Conservation (phyloP, 2,329 filamentous ascomycete genomes). For the Thelonectria discophora region DNA sequence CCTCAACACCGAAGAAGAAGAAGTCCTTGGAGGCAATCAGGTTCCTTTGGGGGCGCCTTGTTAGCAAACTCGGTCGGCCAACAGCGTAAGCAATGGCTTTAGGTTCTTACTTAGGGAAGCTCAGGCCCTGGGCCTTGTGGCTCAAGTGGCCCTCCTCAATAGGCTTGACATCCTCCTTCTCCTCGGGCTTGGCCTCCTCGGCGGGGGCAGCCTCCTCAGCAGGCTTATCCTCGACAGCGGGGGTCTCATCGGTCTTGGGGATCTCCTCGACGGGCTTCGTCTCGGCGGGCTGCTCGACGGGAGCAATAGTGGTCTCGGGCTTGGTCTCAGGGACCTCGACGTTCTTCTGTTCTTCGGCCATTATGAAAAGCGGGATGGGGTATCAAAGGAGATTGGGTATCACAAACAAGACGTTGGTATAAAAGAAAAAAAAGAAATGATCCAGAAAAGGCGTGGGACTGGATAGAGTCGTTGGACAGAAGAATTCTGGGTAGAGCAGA, state of each 20-base stretch:
- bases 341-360: slow-evolving; percentile 80
- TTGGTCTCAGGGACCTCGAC: slow-evolving; percentile 66
- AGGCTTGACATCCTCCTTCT: slow-evolving; percentile 68
- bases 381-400: slow-evolving; percentile 59
- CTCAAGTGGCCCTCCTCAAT: slow-evolving; percentile 85
- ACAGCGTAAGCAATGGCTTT: background rate
- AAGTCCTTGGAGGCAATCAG: slow-evolving; percentile 91
- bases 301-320: slow-evolving; percentile 50
- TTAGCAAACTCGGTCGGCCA: slow-evolving; percentile 33
- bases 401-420: slow-evolving; percentile 56
- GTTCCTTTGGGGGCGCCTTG: slow-evolving; percentile 64
- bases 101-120: slow-evolving; percentile 80
- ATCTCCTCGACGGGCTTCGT: slow-evolving; percentile 53
- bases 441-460: slow-evolving; percentile 47
- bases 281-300: slow-evolving; percentile 45
- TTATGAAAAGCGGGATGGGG: slow-evolving; percentile 58
- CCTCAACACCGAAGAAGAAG: slow-evolving; percentile 84
- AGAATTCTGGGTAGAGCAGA: slow-evolving; percentile 46
- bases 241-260: slow-evolving; percentile 47
- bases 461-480: slow-evolving; percentile 43
- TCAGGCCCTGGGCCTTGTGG: slow-evolving; percentile 87
- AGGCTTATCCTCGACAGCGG: slow-evolving; percentile 53
- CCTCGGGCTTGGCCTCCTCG: slow-evolving; percentile 54
- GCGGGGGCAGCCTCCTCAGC: slow-evolving; percentile 55
- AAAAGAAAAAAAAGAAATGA: slow-evolving; percentile 51